Conservation (phyloP, 768 basidiomycete genomes). For the Antrodiella citrinella region DNA sequence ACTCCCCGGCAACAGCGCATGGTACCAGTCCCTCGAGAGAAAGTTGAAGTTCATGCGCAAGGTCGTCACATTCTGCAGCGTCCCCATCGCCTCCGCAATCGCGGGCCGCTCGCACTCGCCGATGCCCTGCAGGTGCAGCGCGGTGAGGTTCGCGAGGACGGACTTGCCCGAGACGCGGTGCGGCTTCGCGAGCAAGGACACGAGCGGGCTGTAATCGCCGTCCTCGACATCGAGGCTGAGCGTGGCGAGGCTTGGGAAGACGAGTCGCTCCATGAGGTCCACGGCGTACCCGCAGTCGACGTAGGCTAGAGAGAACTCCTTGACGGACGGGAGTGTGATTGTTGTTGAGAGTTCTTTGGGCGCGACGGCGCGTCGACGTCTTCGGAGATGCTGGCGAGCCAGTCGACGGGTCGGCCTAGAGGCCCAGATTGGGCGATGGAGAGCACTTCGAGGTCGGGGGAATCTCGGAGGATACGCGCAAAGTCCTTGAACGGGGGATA, state of each 20-base stretch:
- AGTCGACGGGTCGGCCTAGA: constrained; percentile 28
- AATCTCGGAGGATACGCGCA: constrained; percentile 38
- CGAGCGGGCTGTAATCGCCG: constrained; percentile 45
- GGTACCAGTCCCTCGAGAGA: constrained; percentile 23
- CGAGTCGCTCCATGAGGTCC: constrained; percentile 26
- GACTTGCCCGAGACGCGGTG: constrained; percentile 30
- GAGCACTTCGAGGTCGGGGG: constrained; percentile 47
- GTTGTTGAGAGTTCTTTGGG: no score
- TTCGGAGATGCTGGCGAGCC: constrained; percentile 20
- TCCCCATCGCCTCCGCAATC: constrained; percentile 33
- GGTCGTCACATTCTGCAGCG: constrained; percentile 38
- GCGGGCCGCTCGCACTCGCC: constrained; percentile 27
- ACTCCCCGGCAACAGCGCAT: constrained; percentile 1
- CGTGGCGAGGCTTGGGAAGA: constrained; percentile 27
- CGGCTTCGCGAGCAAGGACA: constrained; percentile 33
- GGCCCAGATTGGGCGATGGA: constrained; percentile 54
- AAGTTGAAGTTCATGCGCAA: constrained; percentile 33
- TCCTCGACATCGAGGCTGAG: constrained; percentile 48
- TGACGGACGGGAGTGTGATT: constrained; percentile 17
- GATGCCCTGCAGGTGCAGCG: constrained; percentile 45
- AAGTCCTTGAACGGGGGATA: constrained; percentile 54
- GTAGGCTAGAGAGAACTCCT: constrained; percentile 26
- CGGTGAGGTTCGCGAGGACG: constrained; percentile 39
- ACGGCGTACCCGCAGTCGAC: constrained; percentile 22
- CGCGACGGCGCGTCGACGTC: constrained; percentile 10